These are phyloP conservation scores for Ceratocystis smalleyi DNA, from an alignment of 2,329 filamentous ascomycete genomes.

Conservation along the genomic window DNA sequence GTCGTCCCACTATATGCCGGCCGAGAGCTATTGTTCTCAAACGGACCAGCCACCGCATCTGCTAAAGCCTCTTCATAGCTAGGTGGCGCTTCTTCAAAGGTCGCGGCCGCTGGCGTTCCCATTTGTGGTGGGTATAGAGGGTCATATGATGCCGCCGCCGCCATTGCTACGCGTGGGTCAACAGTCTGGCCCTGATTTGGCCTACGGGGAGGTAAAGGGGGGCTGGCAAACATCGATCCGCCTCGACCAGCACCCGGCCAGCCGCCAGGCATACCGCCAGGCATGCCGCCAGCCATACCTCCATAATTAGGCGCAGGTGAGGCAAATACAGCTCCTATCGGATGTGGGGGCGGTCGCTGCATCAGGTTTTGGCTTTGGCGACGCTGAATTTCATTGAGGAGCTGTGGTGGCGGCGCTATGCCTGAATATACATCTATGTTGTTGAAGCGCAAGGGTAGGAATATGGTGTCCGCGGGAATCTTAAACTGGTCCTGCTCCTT, in stretches of 20 bases:
- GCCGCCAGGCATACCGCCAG: background rate
- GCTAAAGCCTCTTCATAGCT: constrained; percentile 92
- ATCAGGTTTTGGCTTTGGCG: constrained; percentile 1
- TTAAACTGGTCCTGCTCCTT: constrained; percentile 21
- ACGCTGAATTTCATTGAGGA: constrained; percentile 32
- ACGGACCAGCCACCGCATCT: constrained; percentile 52
- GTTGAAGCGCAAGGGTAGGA: constrained; percentile 63
- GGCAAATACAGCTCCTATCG: background rate
- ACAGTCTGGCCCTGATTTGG: constrained; percentile 13
- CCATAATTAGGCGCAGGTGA: background rate
- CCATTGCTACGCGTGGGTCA: constrained; percentile 18
- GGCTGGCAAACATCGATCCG: constrained; percentile 18
- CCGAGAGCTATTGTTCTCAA: constrained; percentile 45
- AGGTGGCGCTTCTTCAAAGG: constrained; percentile 66
- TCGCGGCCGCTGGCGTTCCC: constrained; percentile 28
- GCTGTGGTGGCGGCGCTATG: constrained; percentile 61
- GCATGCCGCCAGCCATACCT: background rate
- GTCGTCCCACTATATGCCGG: constrained; percentile 52
- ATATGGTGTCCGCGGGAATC: constrained; percentile 49
- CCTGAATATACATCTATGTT: constrained; percentile 70
- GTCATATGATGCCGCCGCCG: constrained; percentile 26
- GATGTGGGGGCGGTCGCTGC: background rate
- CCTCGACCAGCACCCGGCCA: background rate
- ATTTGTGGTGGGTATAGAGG: constrained; percentile 45
- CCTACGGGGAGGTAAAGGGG: constrained; percentile 19